Percentiles rank a stretch among this genome's conserved stretches.
phyloP scores from a whole-genome alignment of 306 rosid species.

The Gynostemma pentaphyllum region DNA sequence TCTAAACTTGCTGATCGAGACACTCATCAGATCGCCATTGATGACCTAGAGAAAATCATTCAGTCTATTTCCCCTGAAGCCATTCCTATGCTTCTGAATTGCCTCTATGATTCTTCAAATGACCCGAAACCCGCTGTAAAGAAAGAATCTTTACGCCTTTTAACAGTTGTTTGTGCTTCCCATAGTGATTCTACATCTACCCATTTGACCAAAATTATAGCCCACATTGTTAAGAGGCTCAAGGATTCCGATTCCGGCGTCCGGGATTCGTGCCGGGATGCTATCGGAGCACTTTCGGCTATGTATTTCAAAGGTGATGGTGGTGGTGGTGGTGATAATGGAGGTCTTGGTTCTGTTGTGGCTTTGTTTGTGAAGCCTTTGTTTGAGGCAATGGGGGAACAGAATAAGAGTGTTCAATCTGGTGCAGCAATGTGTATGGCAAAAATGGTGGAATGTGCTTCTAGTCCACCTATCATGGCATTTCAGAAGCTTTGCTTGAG shows the following conservation, averaged over 20 bases:
- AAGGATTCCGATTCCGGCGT: slow-evolving; percentile 71
- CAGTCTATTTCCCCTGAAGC: slow-evolving; percentile 49
- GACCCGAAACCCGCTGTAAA: slow-evolving; percentile 86
- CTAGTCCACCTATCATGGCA: slow-evolving; percentile 35
- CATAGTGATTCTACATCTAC: slow-evolving; percentile 49
- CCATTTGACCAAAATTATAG: slow-evolving; percentile 64
- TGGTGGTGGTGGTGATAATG: slow-evolving; percentile 15
- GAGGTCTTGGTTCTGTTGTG: slow-evolving; percentile 45
- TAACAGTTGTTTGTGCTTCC: slow-evolving; percentile 44
- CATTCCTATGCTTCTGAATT: slow-evolving; percentile 75
- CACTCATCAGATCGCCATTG: slow-evolving; percentile 87
- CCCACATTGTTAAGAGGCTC: slow-evolving; percentile 52
- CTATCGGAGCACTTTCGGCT: slow-evolving; percentile 49
- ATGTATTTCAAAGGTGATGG: slow-evolving; percentile 38
- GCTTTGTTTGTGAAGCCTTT: slow-evolving; percentile 79
- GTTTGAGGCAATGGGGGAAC: slow-evolving; percentile 94
- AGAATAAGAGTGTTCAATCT: slow-evolving; percentile 69
- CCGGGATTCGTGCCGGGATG: slow-evolving; percentile 72
- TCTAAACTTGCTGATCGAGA: slow-evolving; percentile 89
- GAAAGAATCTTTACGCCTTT: slow-evolving; percentile 63
- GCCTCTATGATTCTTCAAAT: slow-evolving; percentile 63
- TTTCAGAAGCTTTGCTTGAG: slow-evolving; percentile 90
- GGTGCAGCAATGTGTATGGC: slow-evolving; percentile 91
- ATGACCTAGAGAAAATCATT: slow-evolving; percentile 67
- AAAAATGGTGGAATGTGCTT: slow-evolving; percentile 65